Percentiles rank a stretch among this genome's conserved stretches.
Conservation (phyloP, 805 yeast species). For the Candida dendrica region DNA sequence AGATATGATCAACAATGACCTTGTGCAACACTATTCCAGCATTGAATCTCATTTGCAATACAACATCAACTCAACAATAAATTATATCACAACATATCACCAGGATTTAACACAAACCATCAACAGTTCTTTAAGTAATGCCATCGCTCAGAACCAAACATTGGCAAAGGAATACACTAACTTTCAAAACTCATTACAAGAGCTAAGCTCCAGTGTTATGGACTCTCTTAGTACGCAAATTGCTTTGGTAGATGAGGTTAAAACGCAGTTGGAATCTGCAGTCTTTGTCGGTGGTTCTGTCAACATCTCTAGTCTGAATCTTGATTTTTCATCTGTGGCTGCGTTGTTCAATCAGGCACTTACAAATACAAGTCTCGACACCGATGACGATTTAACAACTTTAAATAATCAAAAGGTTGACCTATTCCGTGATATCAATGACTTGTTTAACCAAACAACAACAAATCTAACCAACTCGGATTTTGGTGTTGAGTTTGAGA, state of each 20-base stretch:
- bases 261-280: not conserved
- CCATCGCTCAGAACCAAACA: not conserved
- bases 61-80: not conserved
- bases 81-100: not conserved
- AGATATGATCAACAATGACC: too few relatives aligned
- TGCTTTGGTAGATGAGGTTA: not conserved
- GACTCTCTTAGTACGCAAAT: not conserved
- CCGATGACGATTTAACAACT: not conserved
- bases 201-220: not conserved
- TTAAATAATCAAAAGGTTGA: not conserved
- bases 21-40: too few relatives aligned
- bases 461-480: not conserved
- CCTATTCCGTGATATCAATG: not conserved
- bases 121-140: not conserved
- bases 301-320: not conserved
- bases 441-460: not conserved
- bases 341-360: not conserved
- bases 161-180: not conserved
- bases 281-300: constrained; percentile 1
- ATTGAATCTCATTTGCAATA: not conserved
- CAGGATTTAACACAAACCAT: not conserved
- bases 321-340: not conserved
- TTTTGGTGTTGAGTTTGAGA: not conserved
- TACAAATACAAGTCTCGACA: not conserved
- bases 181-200: not conserved